Evolutionary conservation across 2,329 filamentous ascomycete genomes (phyloP).

Genomic region (Hypocrella siamensis): DNA sequence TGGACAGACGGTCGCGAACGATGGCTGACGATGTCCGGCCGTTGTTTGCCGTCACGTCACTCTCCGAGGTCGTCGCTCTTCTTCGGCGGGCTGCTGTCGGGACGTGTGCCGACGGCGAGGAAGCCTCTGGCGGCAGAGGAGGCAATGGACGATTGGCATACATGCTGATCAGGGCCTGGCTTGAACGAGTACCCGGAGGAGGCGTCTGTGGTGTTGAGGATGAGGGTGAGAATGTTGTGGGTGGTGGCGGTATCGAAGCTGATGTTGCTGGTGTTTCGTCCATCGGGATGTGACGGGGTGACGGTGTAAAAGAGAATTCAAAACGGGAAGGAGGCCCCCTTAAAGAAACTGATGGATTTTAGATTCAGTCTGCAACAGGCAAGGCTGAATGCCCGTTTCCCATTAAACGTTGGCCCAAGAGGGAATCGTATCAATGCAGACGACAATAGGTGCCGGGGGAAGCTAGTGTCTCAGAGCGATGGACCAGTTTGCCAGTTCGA

Average conservation of each 20-base stretch:
- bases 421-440: too few species aligned
- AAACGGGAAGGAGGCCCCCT: too few species aligned
- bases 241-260: background rate
- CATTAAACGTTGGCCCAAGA: too few species aligned
- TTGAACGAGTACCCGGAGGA: constrained; percentile 3
- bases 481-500: too few species aligned
- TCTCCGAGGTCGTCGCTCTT: background rate
- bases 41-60: background rate
- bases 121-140: constrained; percentile 5
- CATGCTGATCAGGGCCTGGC: constrained; percentile 3
- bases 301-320: background rate
- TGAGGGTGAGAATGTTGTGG: too few species aligned
- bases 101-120: background rate
- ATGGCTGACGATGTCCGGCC: background rate
- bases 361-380: too few species aligned
- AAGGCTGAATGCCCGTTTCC: too few species aligned
- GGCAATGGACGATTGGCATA: constrained; percentile 9
- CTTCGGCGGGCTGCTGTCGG: background rate
- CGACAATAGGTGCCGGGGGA: too few species aligned
- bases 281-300: background rate
- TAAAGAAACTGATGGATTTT: too few species aligned
- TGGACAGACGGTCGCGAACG: background rate
- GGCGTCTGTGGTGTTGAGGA: too few species aligned
- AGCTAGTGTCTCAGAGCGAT: too few species aligned
- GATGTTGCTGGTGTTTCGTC: background rate